Base-by-base conservation (phyloP, 177 flowering plant genomes). In the Vitis hybrid region DNA sequence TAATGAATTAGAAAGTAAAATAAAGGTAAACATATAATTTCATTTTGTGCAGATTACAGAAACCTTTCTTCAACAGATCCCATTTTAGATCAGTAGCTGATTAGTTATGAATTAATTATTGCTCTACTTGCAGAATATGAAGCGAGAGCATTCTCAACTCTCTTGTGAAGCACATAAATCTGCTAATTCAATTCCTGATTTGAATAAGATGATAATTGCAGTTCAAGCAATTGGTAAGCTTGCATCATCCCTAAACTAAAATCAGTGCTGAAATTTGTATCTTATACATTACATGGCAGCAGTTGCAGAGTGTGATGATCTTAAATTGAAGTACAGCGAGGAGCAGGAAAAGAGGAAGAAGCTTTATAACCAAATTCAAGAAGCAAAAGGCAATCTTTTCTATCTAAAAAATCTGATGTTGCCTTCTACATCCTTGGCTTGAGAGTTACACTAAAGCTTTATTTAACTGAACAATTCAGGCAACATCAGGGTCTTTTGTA, bases 401-500 rank as follows among this genome's bases (percentile, higher is more conserved):
- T 39, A 39, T 39, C 45, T 39, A 39, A 39, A 33, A 39, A 5
- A 39, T 39, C 45, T 39, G 6, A 39, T 39, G 45, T 39, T 7
- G 8, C 64, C 33, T 68, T 69, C n/a, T 11, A 7, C 10, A 7
- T 10, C 19, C 33, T 52, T 10, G 10, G 22, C 12, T 22, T 13
- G 21, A 70, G 52, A 56, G 10, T 57, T 29, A 10, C 21, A 10
- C 31, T 5, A 39, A 39, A 39, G 6, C 45, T 11, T 50, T 58
- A 29, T 69, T 50, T 7, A 52, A 70, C 69, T 39, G 45, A 39
- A 39, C 45, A 39, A 39, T 63, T 63, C 94, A 94, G 99, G 99
- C 60, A 96, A 91, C 73, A 93, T 96, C 48, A 88, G 99, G 84
- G 99, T 96, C 1, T 96, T 96, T 69, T 96, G 99, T 76, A 87